phyloP scores from a whole-genome alignment of 2,329 filamentous ascomycete species.

The Calonectria honghensis region DNA sequence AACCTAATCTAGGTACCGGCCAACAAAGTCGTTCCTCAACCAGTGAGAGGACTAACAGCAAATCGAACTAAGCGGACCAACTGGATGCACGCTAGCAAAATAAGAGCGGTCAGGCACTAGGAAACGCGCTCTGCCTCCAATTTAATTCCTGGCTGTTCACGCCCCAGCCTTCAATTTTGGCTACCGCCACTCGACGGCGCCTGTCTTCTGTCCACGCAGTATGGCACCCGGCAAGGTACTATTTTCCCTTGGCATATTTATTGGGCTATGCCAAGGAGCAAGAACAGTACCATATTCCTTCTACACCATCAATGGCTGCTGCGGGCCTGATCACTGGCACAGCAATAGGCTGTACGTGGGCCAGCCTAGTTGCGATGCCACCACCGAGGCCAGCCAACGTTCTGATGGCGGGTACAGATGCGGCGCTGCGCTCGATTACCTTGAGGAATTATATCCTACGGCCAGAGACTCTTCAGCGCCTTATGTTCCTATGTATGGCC shows the following conservation, averaged over 20 bases:
- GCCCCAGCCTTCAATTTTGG: neutral
- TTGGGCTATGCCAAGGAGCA: neutral
- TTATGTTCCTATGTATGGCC: neutral
- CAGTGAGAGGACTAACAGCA: neutral
- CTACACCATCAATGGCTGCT: neutral
- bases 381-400: neutral
- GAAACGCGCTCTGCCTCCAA: neutral
- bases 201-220: neutral
- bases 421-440: neutral
- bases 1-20: neutral
- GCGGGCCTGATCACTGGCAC: neutral
- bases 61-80: neutral
- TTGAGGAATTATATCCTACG: neutral
- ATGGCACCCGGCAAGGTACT: neutral
- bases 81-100: neutral
- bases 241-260: neutral
- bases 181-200: neutral
- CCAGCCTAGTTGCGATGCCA: neutral
- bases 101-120: neutral
- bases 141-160: neutral
- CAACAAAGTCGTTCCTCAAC: neutral
- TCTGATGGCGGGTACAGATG: neutral
- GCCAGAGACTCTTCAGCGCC: neutral
- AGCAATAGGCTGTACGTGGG: neutral
- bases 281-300: neutral